Conservation (phyloP, 257 asterid species). For the Solanum corneliomulleri region DNA sequence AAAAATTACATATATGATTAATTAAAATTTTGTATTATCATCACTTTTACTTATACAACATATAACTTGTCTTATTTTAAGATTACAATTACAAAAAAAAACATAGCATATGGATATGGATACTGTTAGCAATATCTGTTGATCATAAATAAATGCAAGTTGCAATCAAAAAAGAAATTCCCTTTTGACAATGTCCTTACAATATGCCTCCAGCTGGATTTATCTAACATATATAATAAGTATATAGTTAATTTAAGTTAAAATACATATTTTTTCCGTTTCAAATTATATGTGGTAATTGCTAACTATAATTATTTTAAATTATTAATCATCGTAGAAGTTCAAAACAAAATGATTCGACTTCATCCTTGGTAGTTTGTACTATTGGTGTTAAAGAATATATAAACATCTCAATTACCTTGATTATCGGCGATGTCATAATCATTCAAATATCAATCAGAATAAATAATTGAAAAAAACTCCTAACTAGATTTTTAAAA, state of each 20-base stretch:
- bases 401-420: background rate
- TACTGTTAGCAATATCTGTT: background rate
- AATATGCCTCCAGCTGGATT: background rate
- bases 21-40: background rate
- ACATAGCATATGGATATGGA: background rate
- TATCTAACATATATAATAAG: background rate
- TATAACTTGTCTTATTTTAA: background rate
- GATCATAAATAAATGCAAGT: background rate
- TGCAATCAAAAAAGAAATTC: background rate
- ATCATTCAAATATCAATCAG: too few species aligned
- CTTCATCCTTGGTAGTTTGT: background rate
- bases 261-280: background rate
- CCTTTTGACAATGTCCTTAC: background rate
- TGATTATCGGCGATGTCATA: background rate
- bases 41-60: background rate
- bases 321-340: background rate
- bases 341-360: too few species aligned
- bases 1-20: background rate
- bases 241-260: background rate
- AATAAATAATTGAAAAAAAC: too few species aligned
- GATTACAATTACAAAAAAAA: background rate
- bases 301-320: too few species aligned
- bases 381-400: background rate
- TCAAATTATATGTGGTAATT: background rate
- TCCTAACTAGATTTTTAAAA: too few species aligned